Conservation (phyloP, 495 filamentous ascomycete genomes). For the Neurospora cerealis region DNA sequence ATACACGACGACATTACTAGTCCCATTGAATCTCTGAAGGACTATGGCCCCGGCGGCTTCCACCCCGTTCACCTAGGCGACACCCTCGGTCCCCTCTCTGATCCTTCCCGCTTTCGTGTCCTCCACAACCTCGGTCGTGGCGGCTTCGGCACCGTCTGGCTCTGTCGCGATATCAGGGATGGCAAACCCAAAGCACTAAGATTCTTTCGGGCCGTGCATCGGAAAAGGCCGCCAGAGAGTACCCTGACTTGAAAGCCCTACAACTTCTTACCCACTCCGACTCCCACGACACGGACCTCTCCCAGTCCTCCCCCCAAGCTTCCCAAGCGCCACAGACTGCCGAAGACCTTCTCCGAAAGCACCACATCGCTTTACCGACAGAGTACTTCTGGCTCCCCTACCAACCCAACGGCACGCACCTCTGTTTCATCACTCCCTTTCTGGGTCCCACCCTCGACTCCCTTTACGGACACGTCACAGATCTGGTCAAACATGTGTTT, state of each 20-base stretch:
- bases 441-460: constrained; percentile 2
- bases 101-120: constrained; percentile 22
- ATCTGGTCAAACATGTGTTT: constrained; percentile 16
- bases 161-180: constrained; percentile 22
- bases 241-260: constrained; percentile 9
- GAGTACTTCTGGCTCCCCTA: constrained; percentile 27
- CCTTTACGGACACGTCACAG: not conserved
- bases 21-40: not conserved
- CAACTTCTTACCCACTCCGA: not conserved
- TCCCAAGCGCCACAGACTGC: no score
- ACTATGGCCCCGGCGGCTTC: constrained; percentile 10
- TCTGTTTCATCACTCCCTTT: constrained; percentile 22
- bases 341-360: not conserved
- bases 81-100: not conserved
- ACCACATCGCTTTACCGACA: constrained; percentile 11
- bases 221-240: not conserved
- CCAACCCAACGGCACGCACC: constrained; percentile 25
- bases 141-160: constrained; percentile 35
- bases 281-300: not conserved
- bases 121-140: constrained; percentile 33
- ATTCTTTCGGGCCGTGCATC: not conserved
- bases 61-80: constrained; percentile 2
- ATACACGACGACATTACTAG: not conserved
- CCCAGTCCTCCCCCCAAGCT: no score
- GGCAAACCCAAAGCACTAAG: not conserved